Conservation (phyloP, 371 early-diverging fungal genomes). For the Circinella minor region DNA sequence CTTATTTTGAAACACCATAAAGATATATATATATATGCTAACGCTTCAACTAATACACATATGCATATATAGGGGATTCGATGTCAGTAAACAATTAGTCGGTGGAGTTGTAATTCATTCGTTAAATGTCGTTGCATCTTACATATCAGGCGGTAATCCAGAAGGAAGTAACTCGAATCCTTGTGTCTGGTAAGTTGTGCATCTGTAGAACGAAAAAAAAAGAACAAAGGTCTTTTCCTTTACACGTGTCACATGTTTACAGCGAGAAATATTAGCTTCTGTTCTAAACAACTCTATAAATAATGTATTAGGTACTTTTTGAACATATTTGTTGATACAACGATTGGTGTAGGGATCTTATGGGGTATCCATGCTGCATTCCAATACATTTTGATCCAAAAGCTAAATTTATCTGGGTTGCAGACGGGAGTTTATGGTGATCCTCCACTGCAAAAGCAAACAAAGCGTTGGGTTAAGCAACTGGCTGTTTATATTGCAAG, state of each 20-base stretch:
- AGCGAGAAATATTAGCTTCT: neutral
- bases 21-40: too few relatives aligned
- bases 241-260: too few relatives aligned
- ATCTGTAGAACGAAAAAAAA: neutral
- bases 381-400: conserved; percentile 35
- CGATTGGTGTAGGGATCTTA: conserved; percentile 68
- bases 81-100: conserved; percentile 69
- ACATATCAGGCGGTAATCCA: conserved; percentile 54
- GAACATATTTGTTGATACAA: conserved; percentile 75
- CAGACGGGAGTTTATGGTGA: conserved; percentile 69
- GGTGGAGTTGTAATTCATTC: conserved; percentile 69
- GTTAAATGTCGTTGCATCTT: conserved; percentile 65
- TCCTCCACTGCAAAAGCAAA: conserved; percentile 55
- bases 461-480: conserved; percentile 64
- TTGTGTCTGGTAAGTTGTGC: conserved; percentile 63
- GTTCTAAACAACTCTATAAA: neutral
- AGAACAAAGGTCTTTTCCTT: neutral
- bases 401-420: conserved; percentile 46
- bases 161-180: conserved; percentile 60
- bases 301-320: conserved; percentile 63
- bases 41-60: too few relatives aligned
- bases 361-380: conserved; percentile 57
- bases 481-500: conserved; percentile 57
- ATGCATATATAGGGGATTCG: conserved; percentile 53
- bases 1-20: too few relatives aligned